Conservation (phyloP, 2,329 filamentous ascomycete species). For the Exophiala xenobiotica region DNA sequence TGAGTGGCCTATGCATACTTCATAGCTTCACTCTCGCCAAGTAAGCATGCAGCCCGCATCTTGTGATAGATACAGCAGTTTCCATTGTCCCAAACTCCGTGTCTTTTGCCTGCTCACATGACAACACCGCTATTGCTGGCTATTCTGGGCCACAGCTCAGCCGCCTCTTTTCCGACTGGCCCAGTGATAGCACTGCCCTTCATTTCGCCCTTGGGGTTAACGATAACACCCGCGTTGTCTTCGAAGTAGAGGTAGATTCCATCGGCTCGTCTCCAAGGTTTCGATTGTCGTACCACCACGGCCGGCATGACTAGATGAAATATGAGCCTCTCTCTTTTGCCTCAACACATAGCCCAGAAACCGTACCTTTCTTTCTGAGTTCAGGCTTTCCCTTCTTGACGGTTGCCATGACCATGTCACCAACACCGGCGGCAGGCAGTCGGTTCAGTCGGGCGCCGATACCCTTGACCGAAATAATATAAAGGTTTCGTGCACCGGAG, state of each 20-base stretch:
- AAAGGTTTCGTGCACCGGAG: conserved; percentile 96
- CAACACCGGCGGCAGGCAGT: conserved; percentile 94
- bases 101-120: conserved; percentile 69
- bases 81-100: conserved; percentile 10
- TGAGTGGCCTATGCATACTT: not conserved
- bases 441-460: conserved; percentile 97
- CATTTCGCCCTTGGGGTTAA: conserved; percentile 99
- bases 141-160: conserved; percentile 99
- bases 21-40: not conserved
- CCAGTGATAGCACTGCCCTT: conserved; percentile 99
- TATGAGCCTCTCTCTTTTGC: conserved; percentile 3
- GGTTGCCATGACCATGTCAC: conserved; percentile 99
- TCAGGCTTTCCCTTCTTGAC: conserved; percentile 99
- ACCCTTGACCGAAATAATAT: conserved; percentile 99
- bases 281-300: conserved; percentile 97
- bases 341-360: not conserved
- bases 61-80: not conserved
- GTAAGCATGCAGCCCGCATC: not conserved
- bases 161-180: conserved; percentile 98
- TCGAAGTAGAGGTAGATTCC: conserved; percentile 99
- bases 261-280: conserved; percentile 98
- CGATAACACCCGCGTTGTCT: conserved; percentile 99
- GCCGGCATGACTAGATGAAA: conserved; percentile 77
- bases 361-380: conserved; percentile 82
- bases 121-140: conserved; percentile 99